Evolutionary conservation across 2,329 filamentous ascomycete species (phyloP), one percentile per base, ranked within the genome.

Genomic region (Colletotrichum nymphaeae): DNA sequence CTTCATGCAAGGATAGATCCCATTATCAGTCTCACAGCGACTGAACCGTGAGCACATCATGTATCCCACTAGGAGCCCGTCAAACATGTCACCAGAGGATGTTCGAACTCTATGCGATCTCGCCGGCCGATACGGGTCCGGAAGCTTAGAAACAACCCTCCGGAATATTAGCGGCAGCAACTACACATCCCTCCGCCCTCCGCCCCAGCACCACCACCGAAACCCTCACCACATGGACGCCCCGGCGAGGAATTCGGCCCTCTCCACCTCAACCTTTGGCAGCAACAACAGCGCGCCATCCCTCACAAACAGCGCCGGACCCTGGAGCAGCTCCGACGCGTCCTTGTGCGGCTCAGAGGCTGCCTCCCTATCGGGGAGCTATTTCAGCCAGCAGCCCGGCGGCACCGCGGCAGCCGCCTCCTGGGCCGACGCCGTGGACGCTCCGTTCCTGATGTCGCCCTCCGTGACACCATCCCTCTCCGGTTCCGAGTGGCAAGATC

Each of bases 401-500:
- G 35, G 52, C 6, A n/a, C 52, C 11, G 52, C n/a, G 22, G n/a
- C 53, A 24, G 53, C 22, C 2, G 82, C 81, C 46, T 83, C 81
- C 14, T 84, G 82, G 81, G 80, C 80, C 58, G 82, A 83, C 32
- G 75, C 77, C 35, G 74, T 79, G 42, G 77, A 78, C 58, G 83
- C 84, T 24, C 82, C 80, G n/a, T 85, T 83, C 81, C 80, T 85
- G 59, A 82, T 84, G 69, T 85, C 83, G 30, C 83, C 83, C 35
- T 78, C 78, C 42, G 78, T 79, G 16, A 75, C 64, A 28, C 65
- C 57, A 42, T 74, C 72, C 3, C 57, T 74, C 19, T 57, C 68
- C 9, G 26, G 68, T 16, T 67, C 72, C 12, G 72, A 74, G 2
- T 74, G 67, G 68, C 68, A 63, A 24, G 72, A 74, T 11, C 53